phyloP scores from a whole-genome alignment of 2,329 filamentous ascomycete genomes.

The Sporothrix euskadiensis region DNA sequence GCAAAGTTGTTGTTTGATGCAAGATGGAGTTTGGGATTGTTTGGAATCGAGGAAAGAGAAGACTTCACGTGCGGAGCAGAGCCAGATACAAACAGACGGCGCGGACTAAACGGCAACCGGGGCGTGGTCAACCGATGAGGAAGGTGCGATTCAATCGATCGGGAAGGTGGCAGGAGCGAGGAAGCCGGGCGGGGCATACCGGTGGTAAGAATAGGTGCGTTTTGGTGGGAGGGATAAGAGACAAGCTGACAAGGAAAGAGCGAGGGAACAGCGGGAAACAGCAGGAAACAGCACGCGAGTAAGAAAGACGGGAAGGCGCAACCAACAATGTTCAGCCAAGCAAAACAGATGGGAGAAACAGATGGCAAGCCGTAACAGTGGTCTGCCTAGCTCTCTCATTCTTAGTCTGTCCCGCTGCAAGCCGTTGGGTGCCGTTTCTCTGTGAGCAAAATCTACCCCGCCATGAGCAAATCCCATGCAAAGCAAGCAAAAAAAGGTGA shows the following conservation, averaged over 20 bases:
- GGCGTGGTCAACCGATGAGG: constrained; percentile 22
- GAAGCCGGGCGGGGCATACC: constrained; percentile 31
- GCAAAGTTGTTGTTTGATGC: not conserved
- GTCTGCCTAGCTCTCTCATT: not conserved
- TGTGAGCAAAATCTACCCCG: constrained; percentile 18
- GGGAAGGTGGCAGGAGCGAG: constrained; percentile 31
- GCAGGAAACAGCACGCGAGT: no score
- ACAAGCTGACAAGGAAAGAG: not conserved
- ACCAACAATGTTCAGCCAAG: not conserved
- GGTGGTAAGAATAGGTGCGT: not conserved
- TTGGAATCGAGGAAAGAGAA: not conserved
- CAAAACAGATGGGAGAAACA: not conserved
- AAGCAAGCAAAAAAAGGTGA: not conserved
- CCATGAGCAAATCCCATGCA: not conserved
- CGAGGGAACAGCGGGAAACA: not conserved
- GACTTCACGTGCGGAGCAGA: constrained; percentile 2
- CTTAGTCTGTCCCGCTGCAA: constrained; percentile 19
- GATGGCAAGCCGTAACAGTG: not conserved
- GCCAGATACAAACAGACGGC: constrained; percentile 9
- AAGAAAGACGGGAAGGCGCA: not conserved
- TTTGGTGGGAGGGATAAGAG: not conserved
- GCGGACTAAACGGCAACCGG: constrained; percentile 6
- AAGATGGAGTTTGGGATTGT: not conserved
- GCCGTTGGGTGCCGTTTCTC: not conserved
- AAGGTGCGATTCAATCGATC: constrained; percentile 30